phyloP scores from a whole-genome alignment of 176 grass and related monocot species.

The Secale cereale region DNA sequence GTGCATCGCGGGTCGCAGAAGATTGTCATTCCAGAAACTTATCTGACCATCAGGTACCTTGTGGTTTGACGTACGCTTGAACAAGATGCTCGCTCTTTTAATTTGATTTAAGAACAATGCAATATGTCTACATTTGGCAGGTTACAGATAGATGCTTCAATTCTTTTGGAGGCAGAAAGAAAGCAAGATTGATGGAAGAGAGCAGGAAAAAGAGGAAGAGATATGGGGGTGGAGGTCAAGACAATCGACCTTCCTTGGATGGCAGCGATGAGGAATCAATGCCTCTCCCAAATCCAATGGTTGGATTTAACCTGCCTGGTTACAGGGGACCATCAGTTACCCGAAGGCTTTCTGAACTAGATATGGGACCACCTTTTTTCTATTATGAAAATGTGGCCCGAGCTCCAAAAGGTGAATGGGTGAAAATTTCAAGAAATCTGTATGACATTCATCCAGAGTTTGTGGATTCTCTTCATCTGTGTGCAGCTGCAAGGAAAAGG shows the following conservation, averaged over 20 bases:
- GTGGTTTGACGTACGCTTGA: not conserved
- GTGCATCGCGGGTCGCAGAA: constrained; percentile 49
- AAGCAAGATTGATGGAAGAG: not conserved
- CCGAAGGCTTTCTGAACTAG: constrained; percentile 35
- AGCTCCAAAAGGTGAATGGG: constrained; percentile 69
- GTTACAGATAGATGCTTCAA: not conserved
- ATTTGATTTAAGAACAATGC: not conserved
- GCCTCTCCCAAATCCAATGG: constrained; percentile 52
- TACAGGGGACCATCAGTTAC: not conserved
- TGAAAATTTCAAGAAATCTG: constrained; percentile 52
- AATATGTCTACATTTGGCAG: constrained; percentile 23
- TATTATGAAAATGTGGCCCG: constrained; percentile 79
- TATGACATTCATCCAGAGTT: constrained; percentile 70
- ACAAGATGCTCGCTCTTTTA: not conserved
- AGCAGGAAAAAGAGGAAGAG: constrained; percentile 40
- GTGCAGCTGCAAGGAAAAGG: constrained; percentile 65
- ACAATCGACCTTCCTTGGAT: constrained; percentile 10
- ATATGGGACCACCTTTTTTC: constrained; percentile 65
- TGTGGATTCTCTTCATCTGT: constrained; percentile 67
- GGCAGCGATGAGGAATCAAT: constrained; percentile 11
- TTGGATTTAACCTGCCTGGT: constrained; percentile 51
- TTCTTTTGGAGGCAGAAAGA: constrained; percentile 16
- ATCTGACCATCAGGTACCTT: constrained; percentile 40
- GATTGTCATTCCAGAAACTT: constrained; percentile 4
- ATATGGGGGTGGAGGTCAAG: constrained; percentile 8